Percentiles rank a stretch among this genome's conserved stretches.
Conservation (phyloP, 176 grass and related monocot genomes). For the Juncus inflexus region DNA sequence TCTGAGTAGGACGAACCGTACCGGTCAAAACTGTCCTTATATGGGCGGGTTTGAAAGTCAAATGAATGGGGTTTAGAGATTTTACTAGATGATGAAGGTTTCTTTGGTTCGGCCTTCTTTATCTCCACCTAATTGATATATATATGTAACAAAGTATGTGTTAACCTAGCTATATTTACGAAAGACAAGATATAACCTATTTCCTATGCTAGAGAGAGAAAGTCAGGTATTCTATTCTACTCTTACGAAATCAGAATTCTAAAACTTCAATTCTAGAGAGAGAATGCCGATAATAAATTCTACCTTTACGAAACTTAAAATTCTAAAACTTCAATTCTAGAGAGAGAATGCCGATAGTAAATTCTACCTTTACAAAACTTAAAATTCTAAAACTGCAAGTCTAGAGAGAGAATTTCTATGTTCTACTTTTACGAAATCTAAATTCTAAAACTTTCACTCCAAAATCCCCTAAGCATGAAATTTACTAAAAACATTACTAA, state of each 20-base stretch:
- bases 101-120: constrained; percentile 99
- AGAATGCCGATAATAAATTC: too few relatives aligned
- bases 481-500: not conserved
- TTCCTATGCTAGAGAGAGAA: too few relatives aligned
- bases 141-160: constrained; percentile 21
- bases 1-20: constrained; percentile 44
- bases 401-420: too few relatives aligned
- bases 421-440: too few relatives aligned
- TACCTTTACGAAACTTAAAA: constrained; percentile 8
- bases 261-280: constrained; percentile 17
- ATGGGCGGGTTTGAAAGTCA: constrained; percentile 44
- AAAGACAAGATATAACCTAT: constrained; percentile 10
- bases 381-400: too few relatives aligned
- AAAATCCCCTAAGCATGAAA: constrained; percentile 14
- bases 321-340: constrained; percentile 11
- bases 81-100: constrained; percentile 39
- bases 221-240: too few relatives aligned
- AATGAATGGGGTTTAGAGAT: constrained; percentile 40
- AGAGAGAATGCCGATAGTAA: too few relatives aligned
- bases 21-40: constrained; percentile 50
- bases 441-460: not conserved
- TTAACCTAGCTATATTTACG: constrained; percentile 22
- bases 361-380: too few relatives aligned
- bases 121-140: constrained; percentile 85
- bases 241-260: constrained; percentile 14